These are phyloP conservation scores for Protomyces arabidopsidicola DNA, from an alignment of 1,139 yeast genomes.

Conservation along the genomic window DNA sequence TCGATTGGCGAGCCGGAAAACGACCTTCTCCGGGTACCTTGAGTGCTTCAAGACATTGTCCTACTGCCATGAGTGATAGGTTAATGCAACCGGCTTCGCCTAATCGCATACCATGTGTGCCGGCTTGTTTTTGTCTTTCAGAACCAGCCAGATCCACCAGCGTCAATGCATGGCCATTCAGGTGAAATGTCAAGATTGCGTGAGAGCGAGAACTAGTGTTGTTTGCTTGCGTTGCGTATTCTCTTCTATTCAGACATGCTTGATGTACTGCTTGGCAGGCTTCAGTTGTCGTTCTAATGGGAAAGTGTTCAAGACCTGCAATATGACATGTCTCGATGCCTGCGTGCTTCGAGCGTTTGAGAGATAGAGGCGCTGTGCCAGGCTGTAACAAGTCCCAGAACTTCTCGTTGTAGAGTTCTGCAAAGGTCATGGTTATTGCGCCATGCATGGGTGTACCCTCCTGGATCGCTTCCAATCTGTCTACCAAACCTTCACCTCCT, in stretches of 20 bases:
- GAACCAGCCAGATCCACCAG: slow-evolving; percentile 50
- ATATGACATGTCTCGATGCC: neutral
- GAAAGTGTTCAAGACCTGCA: neutral
- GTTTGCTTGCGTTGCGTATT: slow-evolving; percentile 8
- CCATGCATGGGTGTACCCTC: neutral
- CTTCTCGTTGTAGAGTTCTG: slow-evolving; percentile 41
- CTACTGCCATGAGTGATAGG: slow-evolving; percentile 47
- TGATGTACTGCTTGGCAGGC: slow-evolving; percentile 21
- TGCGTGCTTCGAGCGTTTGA: neutral
- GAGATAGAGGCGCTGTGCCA: neutral
- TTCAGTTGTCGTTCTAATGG: slow-evolving; percentile 23
- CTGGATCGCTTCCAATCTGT: neutral
- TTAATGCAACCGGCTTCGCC: slow-evolving; percentile 49
- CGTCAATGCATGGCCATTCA: slow-evolving; percentile 34
- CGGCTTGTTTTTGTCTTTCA: slow-evolving; percentile 47
- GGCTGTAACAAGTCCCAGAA: slow-evolving; percentile 36
- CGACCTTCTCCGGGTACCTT: slow-evolving; percentile 33
- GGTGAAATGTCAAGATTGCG: slow-evolving; percentile 34
- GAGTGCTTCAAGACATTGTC: slow-evolving; percentile 45
- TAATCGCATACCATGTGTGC: slow-evolving; percentile 44
- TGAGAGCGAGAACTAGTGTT: slow-evolving; percentile 30
- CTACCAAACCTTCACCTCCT: neutral
- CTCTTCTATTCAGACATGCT: neutral
- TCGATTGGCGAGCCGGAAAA: slow-evolving; percentile 44
- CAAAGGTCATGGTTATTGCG: slow-evolving; percentile 38